Evolutionary conservation across 768 basidiomycete genomes (phyloP), one percentile per base, ranked within the genome.

Genomic region (Trametes coccinea): DNA sequence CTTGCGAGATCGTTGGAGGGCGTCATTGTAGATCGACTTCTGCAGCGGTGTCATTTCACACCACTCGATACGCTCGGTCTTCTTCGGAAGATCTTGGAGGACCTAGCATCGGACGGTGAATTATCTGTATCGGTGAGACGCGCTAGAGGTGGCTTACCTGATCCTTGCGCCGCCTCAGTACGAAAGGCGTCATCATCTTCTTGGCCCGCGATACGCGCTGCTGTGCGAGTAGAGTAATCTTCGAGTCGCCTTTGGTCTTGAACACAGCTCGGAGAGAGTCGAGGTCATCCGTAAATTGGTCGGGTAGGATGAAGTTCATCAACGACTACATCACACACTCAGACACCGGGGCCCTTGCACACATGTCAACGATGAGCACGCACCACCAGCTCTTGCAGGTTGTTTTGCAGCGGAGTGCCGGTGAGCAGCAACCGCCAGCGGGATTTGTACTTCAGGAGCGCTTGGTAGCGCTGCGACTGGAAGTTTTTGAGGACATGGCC

Each of bases 161-260:
- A 69, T 95, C 94, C 76, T 99, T 99, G 68, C 95, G 84, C 60
- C 97, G 84, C n/a, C 97, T 89, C 17, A 99, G 80, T 27, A 98
- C 95, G 73, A 99, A 99, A 0, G 97, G 97, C 6, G 94, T 97
- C 91, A 99, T 94, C 95, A 99, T 98, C 73, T 93, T 94, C 77
- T 98, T 96, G 5, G 97, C 97, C 63, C 95, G 79, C 17, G 92
- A 93, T 27, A 98, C 92, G 52, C 97, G 90, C 72, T 95, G 90
- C 70, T 93, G 89, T 4, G 96, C 92, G 29, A 98, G 87, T 27
- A 98, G 74, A 30, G 92, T 90, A 52, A 91, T 84, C 61, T 91
- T 91, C 11, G 91, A 88, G 69, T 95, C 92, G n/a, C 93, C 92
- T 65, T 92, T 93, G 40, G 93, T 92, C 74, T 97, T 98, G 84